Conservation (phyloP, 2,329 filamentous ascomycete genomes). For the Rhynchosporium graminicola region DNA sequence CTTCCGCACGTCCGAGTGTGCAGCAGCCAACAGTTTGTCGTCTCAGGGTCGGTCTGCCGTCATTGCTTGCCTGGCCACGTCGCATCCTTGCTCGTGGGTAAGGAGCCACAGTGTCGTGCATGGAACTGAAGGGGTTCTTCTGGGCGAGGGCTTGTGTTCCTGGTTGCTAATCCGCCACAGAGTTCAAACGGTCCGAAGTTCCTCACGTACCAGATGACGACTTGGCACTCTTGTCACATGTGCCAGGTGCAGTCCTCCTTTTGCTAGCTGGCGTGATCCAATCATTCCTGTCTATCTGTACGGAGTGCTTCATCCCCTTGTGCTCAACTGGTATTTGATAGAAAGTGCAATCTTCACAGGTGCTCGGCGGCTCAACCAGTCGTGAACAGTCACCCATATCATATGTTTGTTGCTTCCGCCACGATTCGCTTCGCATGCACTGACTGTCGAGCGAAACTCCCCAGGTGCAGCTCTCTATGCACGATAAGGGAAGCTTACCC, state of each 20-base stretch:
- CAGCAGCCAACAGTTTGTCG: conserved; percentile 6
- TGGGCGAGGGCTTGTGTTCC: conserved; percentile 16
- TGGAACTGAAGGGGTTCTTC: conserved; percentile 10
- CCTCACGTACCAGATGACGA: conserved; percentile 18
- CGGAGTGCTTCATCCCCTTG: conserved; percentile 8
- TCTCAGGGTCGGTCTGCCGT: background rate
- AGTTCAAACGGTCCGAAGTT: conserved; percentile 36
- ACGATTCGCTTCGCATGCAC: background rate
- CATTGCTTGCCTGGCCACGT: background rate
- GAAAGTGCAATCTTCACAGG: conserved; percentile 7
- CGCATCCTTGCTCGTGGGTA: conserved; percentile 4
- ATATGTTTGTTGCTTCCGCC: background rate
- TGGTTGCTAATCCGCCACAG: conserved; percentile 28
- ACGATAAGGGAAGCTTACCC: conserved; percentile 18
- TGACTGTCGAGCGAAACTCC: background rate
- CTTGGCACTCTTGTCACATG: conserved; percentile 15
- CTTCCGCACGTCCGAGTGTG: conserved; percentile 26
- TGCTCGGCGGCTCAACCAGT: background rate
- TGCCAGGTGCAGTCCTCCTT: conserved; percentile 1
- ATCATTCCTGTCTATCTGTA: background rate
- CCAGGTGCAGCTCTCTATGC: conserved; percentile 2
- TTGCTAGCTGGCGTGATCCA: conserved; percentile 8
- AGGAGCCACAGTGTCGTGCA: conserved; percentile 9
- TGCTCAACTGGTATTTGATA: background rate
- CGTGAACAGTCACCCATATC: conserved; percentile 5